phyloP scores from a whole-genome alignment of 2,329 filamentous ascomycete species.

The Macrophomina pseudophaseolina region DNA sequence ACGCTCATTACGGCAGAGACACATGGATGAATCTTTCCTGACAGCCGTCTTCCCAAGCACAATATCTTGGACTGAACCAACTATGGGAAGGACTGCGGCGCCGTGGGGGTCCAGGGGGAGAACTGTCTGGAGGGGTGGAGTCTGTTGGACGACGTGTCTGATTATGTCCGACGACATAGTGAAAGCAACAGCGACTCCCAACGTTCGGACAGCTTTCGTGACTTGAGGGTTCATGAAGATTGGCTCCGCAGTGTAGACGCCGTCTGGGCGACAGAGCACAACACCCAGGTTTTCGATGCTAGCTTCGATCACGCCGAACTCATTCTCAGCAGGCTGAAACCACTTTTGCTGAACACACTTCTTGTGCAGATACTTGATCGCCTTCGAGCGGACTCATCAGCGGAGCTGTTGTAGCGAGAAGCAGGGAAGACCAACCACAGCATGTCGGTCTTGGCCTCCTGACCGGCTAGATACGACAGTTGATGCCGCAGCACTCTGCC shows the following conservation, averaged over 20 bases:
- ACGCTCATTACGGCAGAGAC: slow-evolving; percentile 50
- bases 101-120: slow-evolving; percentile 32
- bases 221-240: slow-evolving; percentile 42
- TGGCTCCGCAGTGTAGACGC: slow-evolving; percentile 49
- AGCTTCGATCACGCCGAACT: slow-evolving; percentile 35
- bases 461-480: slow-evolving; percentile 33
- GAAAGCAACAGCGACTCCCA: slow-evolving; percentile 50
- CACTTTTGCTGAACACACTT: slow-evolving; percentile 37
- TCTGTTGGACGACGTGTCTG: slow-evolving; percentile 45
- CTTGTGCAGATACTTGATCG: slow-evolving; percentile 37
- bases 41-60: slow-evolving; percentile 45
- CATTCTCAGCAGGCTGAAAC: slow-evolving; percentile 37
- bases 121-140: slow-evolving; percentile 46
- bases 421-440: slow-evolving; percentile 30
- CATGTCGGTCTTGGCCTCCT: slow-evolving; percentile 34
- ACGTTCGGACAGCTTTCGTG: slow-evolving; percentile 45
- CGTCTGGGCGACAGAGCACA: slow-evolving; percentile 28
- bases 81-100: slow-evolving; percentile 44
- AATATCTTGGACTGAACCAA: slow-evolving; percentile 46
- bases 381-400: slow-evolving; percentile 29
- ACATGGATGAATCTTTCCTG: slow-evolving; percentile 48
- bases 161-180: slow-evolving; percentile 54
- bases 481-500: slow-evolving; percentile 31
- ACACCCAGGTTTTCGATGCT: slow-evolving; percentile 32
- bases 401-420: background rate